Evolutionary conservation across 1,284 basidiomycete species (phyloP).

Genomic region (Ceratobasidium sp.): DNA sequence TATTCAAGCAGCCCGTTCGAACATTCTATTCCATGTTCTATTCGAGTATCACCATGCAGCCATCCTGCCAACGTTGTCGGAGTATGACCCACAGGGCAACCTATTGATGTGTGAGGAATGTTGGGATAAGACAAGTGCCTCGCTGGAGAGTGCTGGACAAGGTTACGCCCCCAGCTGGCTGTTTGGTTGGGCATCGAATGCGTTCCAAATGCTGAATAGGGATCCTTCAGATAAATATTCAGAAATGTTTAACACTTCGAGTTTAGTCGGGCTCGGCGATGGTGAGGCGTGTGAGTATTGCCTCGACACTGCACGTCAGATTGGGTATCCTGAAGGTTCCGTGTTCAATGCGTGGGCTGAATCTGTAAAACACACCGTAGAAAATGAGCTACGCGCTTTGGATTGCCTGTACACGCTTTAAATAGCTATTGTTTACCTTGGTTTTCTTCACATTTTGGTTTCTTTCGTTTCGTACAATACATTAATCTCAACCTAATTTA

Average conservation of each 20-base stretch:
- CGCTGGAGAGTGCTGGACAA: too few relatives aligned
- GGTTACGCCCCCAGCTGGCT: slow-evolving; percentile 14
- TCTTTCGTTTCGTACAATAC: background rate
- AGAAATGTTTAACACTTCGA: background rate
- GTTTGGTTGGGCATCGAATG: background rate
- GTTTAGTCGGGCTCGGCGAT: background rate
- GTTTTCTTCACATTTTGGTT: background rate
- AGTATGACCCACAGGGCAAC: too few relatives aligned
- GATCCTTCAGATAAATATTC: background rate
- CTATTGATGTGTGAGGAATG: too few relatives aligned
- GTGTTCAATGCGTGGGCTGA: slow-evolving; percentile 10
- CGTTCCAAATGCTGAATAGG: background rate
- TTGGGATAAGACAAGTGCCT: too few relatives aligned
- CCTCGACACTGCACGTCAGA: background rate
- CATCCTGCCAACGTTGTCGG: background rate
- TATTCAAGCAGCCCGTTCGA: slow-evolving; percentile 2
- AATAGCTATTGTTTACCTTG: background rate
- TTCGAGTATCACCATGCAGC: background rate
- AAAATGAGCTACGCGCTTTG: background rate
- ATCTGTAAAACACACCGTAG: background rate
- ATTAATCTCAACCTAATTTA: too few relatives aligned
- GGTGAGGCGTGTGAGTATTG: background rate
- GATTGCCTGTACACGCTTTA: background rate
- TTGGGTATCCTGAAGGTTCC: background rate
- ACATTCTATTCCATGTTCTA: slow-evolving; percentile 20